Conservation (phyloP, 2,329 filamentous ascomycete species). For the Penicillium fuscoglaucum region DNA sequence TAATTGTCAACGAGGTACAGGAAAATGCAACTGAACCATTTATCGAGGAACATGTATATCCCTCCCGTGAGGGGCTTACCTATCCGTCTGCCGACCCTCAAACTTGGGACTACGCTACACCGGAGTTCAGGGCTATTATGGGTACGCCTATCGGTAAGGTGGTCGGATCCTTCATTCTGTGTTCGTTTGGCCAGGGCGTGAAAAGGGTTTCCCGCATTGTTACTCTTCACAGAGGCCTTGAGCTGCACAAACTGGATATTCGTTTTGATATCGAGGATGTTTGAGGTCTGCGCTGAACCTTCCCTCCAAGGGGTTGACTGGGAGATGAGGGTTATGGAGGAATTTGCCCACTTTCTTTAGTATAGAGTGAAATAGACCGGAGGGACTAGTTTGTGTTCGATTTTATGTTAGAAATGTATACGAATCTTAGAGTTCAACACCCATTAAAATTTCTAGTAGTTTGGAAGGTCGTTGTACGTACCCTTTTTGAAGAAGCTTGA, state of each 20-base stretch:
- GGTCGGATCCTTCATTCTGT: not conserved
- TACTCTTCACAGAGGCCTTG: not conserved
- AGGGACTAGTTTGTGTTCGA: too few species aligned
- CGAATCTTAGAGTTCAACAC: not conserved
- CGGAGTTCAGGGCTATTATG: not conserved
- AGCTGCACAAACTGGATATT: not conserved
- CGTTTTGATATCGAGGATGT: not conserved
- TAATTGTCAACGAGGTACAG: not conserved
- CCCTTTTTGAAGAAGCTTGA: too few species aligned
- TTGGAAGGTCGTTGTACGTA: too few species aligned
- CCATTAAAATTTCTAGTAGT: too few species aligned
- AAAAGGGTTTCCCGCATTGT: not conserved
- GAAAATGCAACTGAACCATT: not conserved
- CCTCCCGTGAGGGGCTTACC: not conserved
- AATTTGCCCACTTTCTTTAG: not conserved
- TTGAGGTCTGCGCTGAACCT: not conserved
- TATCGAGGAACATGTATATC: not conserved
- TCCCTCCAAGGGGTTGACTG: not conserved
- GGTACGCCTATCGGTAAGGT: not conserved
- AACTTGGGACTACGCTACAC: not conserved
- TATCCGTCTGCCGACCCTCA: not conserved
- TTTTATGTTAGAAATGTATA: not conserved
- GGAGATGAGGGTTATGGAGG: not conserved
- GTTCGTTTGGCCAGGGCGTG: not conserved
- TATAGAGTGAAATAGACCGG: not conserved